phyloP scores from a whole-genome alignment of 768 basidiomycete species.

The Phallus indusiatus region DNA sequence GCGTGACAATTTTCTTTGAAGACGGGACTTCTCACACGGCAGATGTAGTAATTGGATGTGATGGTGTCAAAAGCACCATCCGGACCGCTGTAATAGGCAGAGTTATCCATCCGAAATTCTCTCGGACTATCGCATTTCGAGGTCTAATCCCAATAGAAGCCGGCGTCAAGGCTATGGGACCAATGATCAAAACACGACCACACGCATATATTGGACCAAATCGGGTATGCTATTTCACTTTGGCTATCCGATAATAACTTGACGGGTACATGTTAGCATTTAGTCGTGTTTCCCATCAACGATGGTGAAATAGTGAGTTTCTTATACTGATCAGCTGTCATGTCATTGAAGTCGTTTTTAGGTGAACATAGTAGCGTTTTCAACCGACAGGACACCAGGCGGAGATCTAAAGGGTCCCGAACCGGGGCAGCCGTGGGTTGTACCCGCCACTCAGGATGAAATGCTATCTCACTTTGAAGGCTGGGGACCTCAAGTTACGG shows the following conservation, averaged over 20 bases:
- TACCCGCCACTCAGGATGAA: constrained; percentile 31
- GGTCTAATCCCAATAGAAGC: constrained; percentile 32
- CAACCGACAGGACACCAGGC: constrained; percentile 23
- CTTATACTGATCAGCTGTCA: not conserved
- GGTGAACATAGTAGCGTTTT: constrained; percentile 41
- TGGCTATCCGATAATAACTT: constrained; percentile 4
- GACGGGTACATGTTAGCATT: constrained; percentile 28
- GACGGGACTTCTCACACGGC: constrained; percentile 39
- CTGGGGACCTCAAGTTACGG: constrained; percentile 27
- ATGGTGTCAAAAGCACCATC: constrained; percentile 33
- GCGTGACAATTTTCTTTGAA: constrained; percentile 30
- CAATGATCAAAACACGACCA: constrained; percentile 28
- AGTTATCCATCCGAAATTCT: constrained; percentile 24
- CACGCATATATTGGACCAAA: constrained; percentile 35
- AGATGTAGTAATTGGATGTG: constrained; percentile 41
- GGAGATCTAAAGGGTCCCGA: constrained; percentile 16
- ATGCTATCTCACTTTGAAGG: constrained; percentile 33
- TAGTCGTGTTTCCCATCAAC: constrained; percentile 43
- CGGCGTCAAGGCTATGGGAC: constrained; percentile 33
- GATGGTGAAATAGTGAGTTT: constrained; percentile 30
- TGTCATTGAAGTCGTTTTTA: constrained; percentile 10
- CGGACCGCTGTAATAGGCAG: constrained; percentile 30
- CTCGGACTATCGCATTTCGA: constrained; percentile 40
- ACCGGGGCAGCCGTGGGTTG: constrained; percentile 30
- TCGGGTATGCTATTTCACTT: constrained; percentile 26